Evolutionary conservation across 768 basidiomycete species (phyloP), one percentile per base, ranked within the genome.

Genomic region (Boletus sensibilis): DNA sequence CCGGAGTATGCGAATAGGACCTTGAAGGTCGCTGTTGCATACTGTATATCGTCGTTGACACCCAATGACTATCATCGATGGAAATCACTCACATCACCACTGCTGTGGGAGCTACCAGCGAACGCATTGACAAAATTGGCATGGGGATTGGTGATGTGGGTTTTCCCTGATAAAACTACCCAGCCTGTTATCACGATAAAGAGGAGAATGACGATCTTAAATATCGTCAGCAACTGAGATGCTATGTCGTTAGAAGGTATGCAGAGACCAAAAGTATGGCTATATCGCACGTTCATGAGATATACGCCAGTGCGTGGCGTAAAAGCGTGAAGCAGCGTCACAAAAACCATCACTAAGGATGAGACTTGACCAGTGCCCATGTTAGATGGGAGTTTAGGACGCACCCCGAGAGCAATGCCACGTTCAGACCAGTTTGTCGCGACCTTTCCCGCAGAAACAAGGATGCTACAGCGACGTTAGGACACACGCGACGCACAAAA

Each of bases 1-100:
- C 83, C 83, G 2, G 65, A 42, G 53, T 78, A 81, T 2, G 77
- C 65, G 52, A 75, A 73, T 23, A 85, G 68, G 25, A 85, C 81
- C 57, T 85, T 83, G 76, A 82, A 83, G 1, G 77, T 83, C 3
- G 82, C 84, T 0, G 83, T 82, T 1, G 82, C 83, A 53, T 83
- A 86, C 83, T 84, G 50, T n/a, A 8, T 39, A 12, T 27, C 2
- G 16, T 40, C 45, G 18, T 53, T 31, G 12, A 25, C 6, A 41
- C 13, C n/a, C 13, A 12, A 23, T 2, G 10, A 0, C 43, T 18
- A 40, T 25, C 25, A 11, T 18, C 6, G 18, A 25, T 1, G 3
- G 1, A 11, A 8, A 37, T 3, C 27, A 56, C 68, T 52, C 47
- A 77, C 79, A 23, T 79, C 79, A 57, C 82, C 80, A 43, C 79